Evolutionary conservation across 1,284 basidiomycete genomes (phyloP).

Genomic region (Sphaerobolus stellatus): DNA sequence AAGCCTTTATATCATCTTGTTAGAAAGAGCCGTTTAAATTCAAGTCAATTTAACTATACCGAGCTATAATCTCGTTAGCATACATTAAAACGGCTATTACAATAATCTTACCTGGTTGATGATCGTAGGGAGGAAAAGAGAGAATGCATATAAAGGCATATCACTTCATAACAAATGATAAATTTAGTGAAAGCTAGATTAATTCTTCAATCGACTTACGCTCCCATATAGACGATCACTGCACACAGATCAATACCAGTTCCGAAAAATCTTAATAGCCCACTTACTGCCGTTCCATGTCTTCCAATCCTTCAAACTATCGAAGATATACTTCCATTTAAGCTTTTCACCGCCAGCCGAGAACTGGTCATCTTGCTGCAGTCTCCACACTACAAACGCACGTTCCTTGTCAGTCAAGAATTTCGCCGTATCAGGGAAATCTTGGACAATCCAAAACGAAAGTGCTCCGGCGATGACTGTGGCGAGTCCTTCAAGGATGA

Average conservation of each 20-base stretch:
- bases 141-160: conserved; percentile 70
- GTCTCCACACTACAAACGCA: conserved; percentile 61
- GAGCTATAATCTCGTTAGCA: not conserved
- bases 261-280: conserved; percentile 5
- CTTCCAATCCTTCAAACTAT: conserved; percentile 70
- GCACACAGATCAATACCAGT: not conserved
- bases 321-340: conserved; percentile 57
- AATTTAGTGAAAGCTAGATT: not conserved
- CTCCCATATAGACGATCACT: conserved; percentile 60
- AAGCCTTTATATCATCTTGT: conserved; percentile 50
- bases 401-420: conserved; percentile 72
- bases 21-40: too few relatives aligned
- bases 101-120: conserved; percentile 53
- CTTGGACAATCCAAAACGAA: conserved; percentile 77
- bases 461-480: conserved; percentile 64
- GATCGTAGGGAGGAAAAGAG: conserved; percentile 70
- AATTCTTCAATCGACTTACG: conserved; percentile 10
- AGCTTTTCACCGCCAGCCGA: conserved; percentile 70
- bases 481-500: conserved; percentile 63
- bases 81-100: not conserved
- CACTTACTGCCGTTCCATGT: conserved; percentile 64
- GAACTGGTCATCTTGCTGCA: conserved; percentile 71
- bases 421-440: conserved; percentile 79
- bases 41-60: too few relatives aligned
- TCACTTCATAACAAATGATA: conserved; percentile 28